phyloP scores from a whole-genome alignment of 225 moss, liverwort and hornwort species.

The Straminergon stramineum region DNA sequence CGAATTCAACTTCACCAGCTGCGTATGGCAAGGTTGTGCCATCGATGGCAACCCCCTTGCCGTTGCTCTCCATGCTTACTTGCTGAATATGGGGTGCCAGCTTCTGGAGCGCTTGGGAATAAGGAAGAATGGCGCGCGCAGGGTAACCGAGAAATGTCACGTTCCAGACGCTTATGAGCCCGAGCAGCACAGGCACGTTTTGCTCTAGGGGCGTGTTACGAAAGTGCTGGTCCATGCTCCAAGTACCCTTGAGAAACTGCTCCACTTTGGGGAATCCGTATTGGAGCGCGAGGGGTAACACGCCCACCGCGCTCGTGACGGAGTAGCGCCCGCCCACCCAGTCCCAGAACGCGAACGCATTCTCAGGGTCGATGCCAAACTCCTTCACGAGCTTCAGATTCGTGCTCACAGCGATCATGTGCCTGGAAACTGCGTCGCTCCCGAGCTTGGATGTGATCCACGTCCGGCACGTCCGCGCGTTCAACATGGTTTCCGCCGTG shows the following conservation, averaged over 20 bases:
- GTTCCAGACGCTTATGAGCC: constrained; percentile 89
- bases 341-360: constrained; percentile 98
- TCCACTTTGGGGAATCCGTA: constrained; percentile 75
- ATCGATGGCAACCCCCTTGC: constrained; percentile 93
- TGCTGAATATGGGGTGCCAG: constrained; percentile 95
- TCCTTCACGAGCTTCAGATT: constrained; percentile 95
- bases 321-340: constrained; percentile 99
- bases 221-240: constrained; percentile 94
- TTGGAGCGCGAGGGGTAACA: constrained; percentile 73
- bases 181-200: constrained; percentile 81
- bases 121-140: constrained; percentile 88
- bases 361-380: constrained; percentile 85
- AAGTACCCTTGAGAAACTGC: constrained; percentile 55
- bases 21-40: constrained; percentile 58
- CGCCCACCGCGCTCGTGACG: constrained; percentile 90
- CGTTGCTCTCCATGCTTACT: constrained; percentile 99
- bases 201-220: constrained; percentile 57
- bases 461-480: constrained; percentile 80
- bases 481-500: constrained; percentile 94
- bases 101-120: constrained; percentile 91
- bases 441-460: constrained; percentile 92
- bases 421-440: constrained; percentile 63
- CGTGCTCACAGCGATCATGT: constrained; percentile 94
- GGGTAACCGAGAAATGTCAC: constrained; percentile 76
- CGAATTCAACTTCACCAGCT: constrained; percentile 90